Percentiles rank a stretch among this genome's conserved stretches.
These are phyloP conservation scores for Populus tomentosa DNA, from an alignment of 441 rosid species.

Conservation along the genomic window DNA sequence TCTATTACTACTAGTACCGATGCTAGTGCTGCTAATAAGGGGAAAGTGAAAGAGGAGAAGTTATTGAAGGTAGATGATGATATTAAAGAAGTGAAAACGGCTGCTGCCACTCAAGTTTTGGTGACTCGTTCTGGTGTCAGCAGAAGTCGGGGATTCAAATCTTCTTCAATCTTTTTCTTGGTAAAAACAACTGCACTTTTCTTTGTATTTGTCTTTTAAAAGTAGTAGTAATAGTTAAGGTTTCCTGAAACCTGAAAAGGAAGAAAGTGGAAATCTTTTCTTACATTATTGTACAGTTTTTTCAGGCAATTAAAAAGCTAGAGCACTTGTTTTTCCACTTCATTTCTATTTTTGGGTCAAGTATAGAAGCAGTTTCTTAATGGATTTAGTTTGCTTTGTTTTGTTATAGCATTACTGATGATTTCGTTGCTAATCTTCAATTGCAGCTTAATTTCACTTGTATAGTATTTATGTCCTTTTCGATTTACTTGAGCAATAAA, in stretches of 20 bases:
- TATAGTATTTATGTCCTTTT: slow-evolving; percentile 43
- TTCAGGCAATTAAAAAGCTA: not conserved
- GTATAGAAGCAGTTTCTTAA: not conserved
- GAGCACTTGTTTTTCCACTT: not conserved
- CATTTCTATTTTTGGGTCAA: not conserved
- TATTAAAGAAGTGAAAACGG: slow-evolving; percentile 23
- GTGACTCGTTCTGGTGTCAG: slow-evolving; percentile 26
- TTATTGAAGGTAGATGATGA: slow-evolving; percentile 1
- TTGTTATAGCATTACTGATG: slow-evolving; percentile 1
- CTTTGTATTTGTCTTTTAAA: not conserved
- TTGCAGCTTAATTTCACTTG: slow-evolving; percentile 62
- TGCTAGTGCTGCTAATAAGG: not conserved
- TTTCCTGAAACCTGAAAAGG: not conserved
- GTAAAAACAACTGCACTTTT: slow-evolving; percentile 18
- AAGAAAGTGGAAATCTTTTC: not conserved
- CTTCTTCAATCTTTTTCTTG: slow-evolving; percentile 31
- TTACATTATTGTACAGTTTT: not conserved
- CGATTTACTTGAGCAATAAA: slow-evolving; percentile 45
- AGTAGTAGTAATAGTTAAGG: not conserved
- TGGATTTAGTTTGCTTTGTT: not conserved
- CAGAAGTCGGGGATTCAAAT: slow-evolving; percentile 33
- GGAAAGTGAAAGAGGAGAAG: slow-evolving; percentile 12
- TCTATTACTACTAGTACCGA: not conserved
- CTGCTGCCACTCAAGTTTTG: slow-evolving; percentile 25
- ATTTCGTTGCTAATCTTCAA: slow-evolving; percentile 11